Percentiles rank a stretch among this genome's conserved stretches.
phyloP scores from a whole-genome alignment of 768 basidiomycete species.

The Lactarius evosmus region DNA sequence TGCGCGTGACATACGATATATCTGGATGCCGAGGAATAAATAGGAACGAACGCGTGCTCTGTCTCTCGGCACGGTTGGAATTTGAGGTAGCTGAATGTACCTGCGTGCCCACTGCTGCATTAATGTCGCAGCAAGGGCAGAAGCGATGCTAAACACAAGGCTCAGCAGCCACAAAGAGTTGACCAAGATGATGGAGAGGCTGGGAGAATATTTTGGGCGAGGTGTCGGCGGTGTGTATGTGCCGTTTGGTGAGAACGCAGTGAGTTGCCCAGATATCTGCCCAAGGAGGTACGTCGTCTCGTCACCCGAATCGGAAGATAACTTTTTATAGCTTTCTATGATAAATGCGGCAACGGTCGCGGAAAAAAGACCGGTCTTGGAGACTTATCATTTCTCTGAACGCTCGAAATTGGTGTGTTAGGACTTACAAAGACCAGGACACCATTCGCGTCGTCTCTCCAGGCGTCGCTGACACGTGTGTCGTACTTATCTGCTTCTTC shows the following conservation, averaged over 20 bases:
- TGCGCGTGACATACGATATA: constrained; percentile 40
- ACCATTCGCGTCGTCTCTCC: constrained; percentile 24
- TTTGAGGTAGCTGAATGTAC: constrained; percentile 28
- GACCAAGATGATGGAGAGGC: constrained; percentile 12
- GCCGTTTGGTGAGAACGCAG: not conserved
- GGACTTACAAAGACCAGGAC: constrained; percentile 25
- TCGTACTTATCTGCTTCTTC: constrained; percentile 17
- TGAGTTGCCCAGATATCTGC: constrained; percentile 21
- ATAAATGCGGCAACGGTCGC: constrained; percentile 25
- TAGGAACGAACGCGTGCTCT: constrained; percentile 39
- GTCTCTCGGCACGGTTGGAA: constrained; percentile 32
- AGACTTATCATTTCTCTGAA: not conserved
- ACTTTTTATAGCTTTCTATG: constrained; percentile 26
- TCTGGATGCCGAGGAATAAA: constrained; percentile 40
- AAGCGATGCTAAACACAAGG: constrained; percentile 21
- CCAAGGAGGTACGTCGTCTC: constrained; percentile 6
- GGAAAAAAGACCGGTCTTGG: constrained; percentile 30
- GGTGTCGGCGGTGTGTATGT: not conserved
- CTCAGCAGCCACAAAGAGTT: constrained; percentile 26
- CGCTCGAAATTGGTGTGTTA: too few relatives aligned
- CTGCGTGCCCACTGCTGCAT: constrained; percentile 25
- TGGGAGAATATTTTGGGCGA: not conserved
- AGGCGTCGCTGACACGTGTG: constrained; percentile 7
- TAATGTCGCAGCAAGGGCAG: constrained; percentile 18
- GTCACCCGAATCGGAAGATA: constrained; percentile 18